Evolutionary conservation across 116 monocot species (phyloP), one percentile per base, ranked within the genome.

Genomic region (Thalassia testudinum): DNA sequence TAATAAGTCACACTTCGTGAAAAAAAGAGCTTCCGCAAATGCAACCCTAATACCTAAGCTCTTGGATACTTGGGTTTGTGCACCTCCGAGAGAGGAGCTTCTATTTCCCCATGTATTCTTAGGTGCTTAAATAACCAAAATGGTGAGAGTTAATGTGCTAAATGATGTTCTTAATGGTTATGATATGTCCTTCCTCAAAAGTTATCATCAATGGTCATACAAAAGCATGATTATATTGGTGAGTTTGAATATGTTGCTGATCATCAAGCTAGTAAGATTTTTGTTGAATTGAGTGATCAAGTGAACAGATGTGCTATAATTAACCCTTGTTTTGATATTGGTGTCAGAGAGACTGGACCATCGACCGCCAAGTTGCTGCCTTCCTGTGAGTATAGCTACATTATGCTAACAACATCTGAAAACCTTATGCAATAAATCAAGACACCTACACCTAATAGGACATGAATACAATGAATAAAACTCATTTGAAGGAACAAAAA

Each of bases 151-250:
- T 14, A 65, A 49, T 49, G 57, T 65, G 8, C 25, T 57, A 18
- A 65, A 65, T 42, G 57, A 65, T 49, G 57, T 57, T 57, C 65
- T 65, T 11, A 65, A 65, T 45, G 37, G 65, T 65, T 14, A 48
- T 56, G 57, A 57, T 65, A 7, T 11, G 65, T 10, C 65, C 65
- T 12, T 57, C 65, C 10, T 65, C 65, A 0, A 65, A 57, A 49
- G 65, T 65, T 27, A 57, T 65, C 38, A 65, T 65, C 37, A 65
- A 65, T 65, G 24, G 65, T 65, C 38, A 65, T 65, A 57, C 65
- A 65, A 26, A 65, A 65, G 47, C 65, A 65, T 40, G 65, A 57
- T 49, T 65, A 57, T 14, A 65, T 65, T 65, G 65, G 65, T 15
- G 57, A 65, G 26, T 65, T 65, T 49, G 65, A 65, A 22, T 57